Conservation (phyloP, 495 filamentous ascomycete species). For the Elasticomyces elasticus region DNA sequence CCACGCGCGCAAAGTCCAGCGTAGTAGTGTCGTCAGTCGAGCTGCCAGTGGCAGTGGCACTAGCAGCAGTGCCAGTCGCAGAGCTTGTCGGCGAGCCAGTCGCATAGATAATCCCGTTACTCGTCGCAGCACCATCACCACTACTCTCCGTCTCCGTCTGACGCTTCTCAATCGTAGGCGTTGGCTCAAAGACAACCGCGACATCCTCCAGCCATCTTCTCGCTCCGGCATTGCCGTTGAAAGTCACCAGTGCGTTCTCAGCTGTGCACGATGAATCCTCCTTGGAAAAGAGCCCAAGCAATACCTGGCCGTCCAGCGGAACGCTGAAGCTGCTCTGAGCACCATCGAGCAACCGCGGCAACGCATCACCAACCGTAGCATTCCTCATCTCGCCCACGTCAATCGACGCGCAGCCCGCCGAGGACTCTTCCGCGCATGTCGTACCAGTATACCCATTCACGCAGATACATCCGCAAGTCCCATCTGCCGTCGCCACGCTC, state of each 20-base stretch:
- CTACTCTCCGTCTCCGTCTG: not conserved
- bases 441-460: conserved; percentile 75
- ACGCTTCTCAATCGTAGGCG: conserved; percentile 4
- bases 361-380: conserved; percentile 68
- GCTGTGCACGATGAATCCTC: conserved; percentile 64
- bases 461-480: conserved; percentile 75
- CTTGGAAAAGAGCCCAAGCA: conserved; percentile 68
- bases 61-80: not conserved
- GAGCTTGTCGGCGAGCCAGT: conserved; percentile 16
- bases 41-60: conserved; percentile 20
- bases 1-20: conserved; percentile 57
- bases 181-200: not conserved
- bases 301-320: conserved; percentile 50
- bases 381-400: conserved; percentile 43
- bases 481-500: conserved; percentile 49
- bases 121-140: conserved; percentile 7
- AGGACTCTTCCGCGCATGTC: conserved; percentile 49
- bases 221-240: conserved; percentile 44
- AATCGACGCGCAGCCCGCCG: conserved; percentile 60
- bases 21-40: conserved; percentile 38
- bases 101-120: conserved; percentile 24
- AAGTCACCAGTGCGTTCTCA: conserved; percentile 79
- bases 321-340: conserved; percentile 65
- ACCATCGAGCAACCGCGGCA: conserved; percentile 59
- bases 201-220: not conserved